Conservation (phyloP, 106 monocot species). For the Phalaenopsis aphrodite region DNA sequence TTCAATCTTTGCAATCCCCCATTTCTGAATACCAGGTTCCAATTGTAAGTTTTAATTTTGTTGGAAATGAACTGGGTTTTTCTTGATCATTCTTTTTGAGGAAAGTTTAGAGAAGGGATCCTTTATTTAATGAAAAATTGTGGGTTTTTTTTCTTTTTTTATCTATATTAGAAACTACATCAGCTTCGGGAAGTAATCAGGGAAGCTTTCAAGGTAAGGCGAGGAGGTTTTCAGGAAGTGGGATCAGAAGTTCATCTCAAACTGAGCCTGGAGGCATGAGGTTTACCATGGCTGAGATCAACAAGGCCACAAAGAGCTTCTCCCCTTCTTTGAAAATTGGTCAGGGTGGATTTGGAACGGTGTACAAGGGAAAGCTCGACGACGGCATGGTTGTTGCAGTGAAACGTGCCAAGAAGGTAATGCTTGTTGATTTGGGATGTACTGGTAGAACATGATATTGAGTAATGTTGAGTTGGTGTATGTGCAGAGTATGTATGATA, state of each 20-base stretch:
- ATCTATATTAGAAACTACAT: conserved; percentile 1
- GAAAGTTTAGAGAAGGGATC: background rate
- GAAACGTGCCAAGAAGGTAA: conserved; percentile 73
- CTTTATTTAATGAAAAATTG: background rate
- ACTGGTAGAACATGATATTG: background rate
- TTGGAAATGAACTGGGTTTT: background rate
- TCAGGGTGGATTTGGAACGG: conserved; percentile 72
- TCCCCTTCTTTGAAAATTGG: conserved; percentile 50
- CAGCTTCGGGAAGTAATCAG: conserved; percentile 1
- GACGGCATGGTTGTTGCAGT: conserved; percentile 57
- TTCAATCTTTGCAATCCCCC: background rate
- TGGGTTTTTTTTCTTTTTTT: background rate
- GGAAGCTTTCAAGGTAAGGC: conserved; percentile 14
- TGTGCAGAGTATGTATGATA: conserved; percentile 29
- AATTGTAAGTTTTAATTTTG: background rate
- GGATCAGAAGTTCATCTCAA: conserved; percentile 11
- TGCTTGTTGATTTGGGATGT: background rate
- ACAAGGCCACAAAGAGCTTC: conserved; percentile 63
- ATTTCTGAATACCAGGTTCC: too few species aligned
- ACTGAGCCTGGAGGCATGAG: conserved; percentile 16
- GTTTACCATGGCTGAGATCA: conserved; percentile 44
- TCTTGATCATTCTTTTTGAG: background rate
- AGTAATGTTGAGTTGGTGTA: background rate
- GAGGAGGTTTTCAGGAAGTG: conserved; percentile 18
- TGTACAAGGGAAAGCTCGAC: conserved; percentile 52